Percentiles rank a stretch among this genome's conserved stretches.
These are phyloP conservation scores for Alternaria gansuensis DNA, from an alignment of 2,329 filamentous ascomycete species.

Conservation along the genomic window DNA sequence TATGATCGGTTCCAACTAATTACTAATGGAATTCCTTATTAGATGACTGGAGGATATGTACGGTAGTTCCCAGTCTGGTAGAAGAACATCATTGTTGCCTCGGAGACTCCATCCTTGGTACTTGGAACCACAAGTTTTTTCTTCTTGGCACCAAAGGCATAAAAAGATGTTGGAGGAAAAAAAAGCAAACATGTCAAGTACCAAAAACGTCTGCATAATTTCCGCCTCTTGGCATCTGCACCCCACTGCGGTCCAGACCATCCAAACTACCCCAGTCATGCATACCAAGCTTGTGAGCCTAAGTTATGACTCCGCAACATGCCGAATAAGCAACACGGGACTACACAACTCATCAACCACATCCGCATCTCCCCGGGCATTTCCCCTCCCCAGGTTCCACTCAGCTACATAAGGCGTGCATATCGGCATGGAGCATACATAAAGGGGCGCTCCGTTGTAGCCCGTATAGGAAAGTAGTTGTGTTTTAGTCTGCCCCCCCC, in stretches of 20 bases:
- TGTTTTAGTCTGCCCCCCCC: conserved; percentile 3
- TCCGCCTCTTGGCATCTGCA: not conserved
- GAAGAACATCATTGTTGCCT: not conserved
- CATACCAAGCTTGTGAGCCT: not conserved
- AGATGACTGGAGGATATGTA: conserved; percentile 28
- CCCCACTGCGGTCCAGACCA: not conserved
- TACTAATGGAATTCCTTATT: conserved; percentile 97
- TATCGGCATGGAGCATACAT: conserved; percentile 6
- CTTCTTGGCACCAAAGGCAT: not conserved
- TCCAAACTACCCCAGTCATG: not conserved
- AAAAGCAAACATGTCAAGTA: not conserved
- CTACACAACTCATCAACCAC: not conserved
- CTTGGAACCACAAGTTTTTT: too few species aligned
- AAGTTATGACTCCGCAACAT: not conserved
- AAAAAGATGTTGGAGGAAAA: not conserved
- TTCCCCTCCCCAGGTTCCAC: conserved; percentile 4
- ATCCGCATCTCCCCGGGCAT: not conserved
- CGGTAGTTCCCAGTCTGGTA: not conserved
- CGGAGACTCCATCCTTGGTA: too few species aligned
- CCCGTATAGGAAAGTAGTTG: conserved; percentile 2
- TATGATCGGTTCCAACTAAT: conserved; percentile 98
- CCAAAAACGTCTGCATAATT: not conserved
- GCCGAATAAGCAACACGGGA: not conserved
- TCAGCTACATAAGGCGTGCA: conserved; percentile 4
- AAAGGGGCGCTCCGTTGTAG: conserved; percentile 7